Conservation (phyloP, 495 filamentous ascomycete species). For the Collariella sp. region DNA sequence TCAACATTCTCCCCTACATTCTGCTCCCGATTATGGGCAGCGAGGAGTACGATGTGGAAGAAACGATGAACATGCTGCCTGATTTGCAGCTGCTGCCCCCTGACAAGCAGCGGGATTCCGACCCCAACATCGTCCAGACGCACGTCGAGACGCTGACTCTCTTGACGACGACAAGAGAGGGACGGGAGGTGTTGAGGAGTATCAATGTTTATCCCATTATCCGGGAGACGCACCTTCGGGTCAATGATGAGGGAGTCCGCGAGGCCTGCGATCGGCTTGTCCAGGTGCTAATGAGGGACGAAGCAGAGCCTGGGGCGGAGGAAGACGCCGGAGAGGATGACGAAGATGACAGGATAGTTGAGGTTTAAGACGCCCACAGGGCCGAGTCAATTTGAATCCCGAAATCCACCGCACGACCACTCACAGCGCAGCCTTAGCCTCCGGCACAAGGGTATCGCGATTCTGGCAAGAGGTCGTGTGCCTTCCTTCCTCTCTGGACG, state of each 20-base stretch:
- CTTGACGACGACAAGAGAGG: slow-evolving; percentile 68
- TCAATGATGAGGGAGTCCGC: slow-evolving; percentile 70
- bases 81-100: slow-evolving; percentile 82
- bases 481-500: background rate
- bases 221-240: slow-evolving; percentile 71
- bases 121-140: slow-evolving; percentile 65
- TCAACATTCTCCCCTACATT: slow-evolving; percentile 79
- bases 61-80: slow-evolving; percentile 68
- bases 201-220: slow-evolving; percentile 85
- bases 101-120: slow-evolving; percentile 75
- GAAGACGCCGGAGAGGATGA: slow-evolving; percentile 39
- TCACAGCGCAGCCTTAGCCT: background rate
- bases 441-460: background rate
- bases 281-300: slow-evolving; percentile 85
- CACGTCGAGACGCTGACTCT: slow-evolving; percentile 83
- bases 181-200: slow-evolving; percentile 60
- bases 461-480: slow-evolving; percentile 6
- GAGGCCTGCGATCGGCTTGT: slow-evolving; percentile 86
- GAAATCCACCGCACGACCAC: background rate
- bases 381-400: background rate
- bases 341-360: slow-evolving; percentile 37
- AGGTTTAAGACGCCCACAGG: slow-evolving; percentile 27
- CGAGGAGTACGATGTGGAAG: slow-evolving; percentile 60
- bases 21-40: slow-evolving; percentile 57
- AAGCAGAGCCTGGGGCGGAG: slow-evolving; percentile 49